These are phyloP conservation scores for Odontarrhena argentea DNA, from an alignment of 345 rosid genomes.

Conservation along the genomic window DNA sequence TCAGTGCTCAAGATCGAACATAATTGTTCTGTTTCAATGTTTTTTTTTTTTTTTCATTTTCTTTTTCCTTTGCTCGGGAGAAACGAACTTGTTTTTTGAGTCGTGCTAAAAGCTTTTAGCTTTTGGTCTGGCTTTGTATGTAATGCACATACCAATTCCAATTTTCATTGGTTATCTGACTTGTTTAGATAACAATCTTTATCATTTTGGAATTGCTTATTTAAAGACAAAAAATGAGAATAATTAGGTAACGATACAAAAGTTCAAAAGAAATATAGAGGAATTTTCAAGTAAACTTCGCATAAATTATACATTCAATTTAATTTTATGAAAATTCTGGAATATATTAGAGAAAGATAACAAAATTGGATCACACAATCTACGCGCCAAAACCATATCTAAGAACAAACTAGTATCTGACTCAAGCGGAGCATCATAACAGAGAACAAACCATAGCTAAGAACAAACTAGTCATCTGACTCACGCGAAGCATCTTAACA, in stretches of 20 bases:
- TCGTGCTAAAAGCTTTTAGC: constrained; percentile 30
- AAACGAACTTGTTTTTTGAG: constrained; percentile 29
- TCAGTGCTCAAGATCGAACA: constrained; percentile 6
- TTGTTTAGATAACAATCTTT: background rate
- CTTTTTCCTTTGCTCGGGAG: constrained; percentile 9
- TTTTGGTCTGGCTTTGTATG: constrained; percentile 37
- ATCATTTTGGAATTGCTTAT: background rate
- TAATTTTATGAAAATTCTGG: background rate
- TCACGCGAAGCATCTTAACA: background rate
- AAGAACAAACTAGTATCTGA: constrained; percentile 14
- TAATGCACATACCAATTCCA: constrained; percentile 25
- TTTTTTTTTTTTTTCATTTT: background rate
- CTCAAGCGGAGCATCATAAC: background rate
- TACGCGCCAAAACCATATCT: constrained; percentile 22
- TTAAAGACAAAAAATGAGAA: background rate
- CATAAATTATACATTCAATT: background rate
- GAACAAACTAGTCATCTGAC: background rate
- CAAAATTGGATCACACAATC: background rate
- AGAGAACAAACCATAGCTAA: background rate
- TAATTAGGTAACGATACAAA: background rate
- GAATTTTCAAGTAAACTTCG: background rate
- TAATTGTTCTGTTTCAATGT: constrained; percentile 4
- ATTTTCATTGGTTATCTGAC: constrained; percentile 12
- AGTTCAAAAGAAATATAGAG: background rate
- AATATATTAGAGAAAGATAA: background rate